Conservation (phyloP, 768 basidiomycete species). For the Leucocoprinus birnbaumii region DNA sequence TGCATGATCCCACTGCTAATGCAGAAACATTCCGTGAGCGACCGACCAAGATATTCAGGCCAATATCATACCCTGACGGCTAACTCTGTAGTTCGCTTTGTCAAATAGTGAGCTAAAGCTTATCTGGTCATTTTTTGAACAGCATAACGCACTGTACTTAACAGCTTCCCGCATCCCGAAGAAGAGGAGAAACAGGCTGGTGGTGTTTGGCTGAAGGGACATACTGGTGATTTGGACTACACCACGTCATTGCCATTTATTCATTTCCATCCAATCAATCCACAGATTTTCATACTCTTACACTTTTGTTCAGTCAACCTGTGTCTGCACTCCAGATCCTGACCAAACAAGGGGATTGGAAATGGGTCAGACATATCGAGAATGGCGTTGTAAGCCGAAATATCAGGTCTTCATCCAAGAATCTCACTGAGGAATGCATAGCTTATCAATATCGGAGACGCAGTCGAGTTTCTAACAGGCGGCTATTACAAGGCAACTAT, state of each 20-base stretch:
- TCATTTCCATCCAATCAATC: no score
- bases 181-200: slow-evolving; percentile 50
- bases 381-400: slow-evolving; percentile 45
- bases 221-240: slow-evolving; percentile 44
- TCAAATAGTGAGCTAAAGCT: slow-evolving; percentile 59
- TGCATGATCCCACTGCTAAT: slow-evolving; percentile 39
- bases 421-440: slow-evolving; percentile 15
- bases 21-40: slow-evolving; percentile 46
- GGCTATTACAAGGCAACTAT: slow-evolving; percentile 59
- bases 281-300: slow-evolving; percentile 53
- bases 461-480: slow-evolving; percentile 57
- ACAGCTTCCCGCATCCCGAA: slow-evolving; percentile 45
- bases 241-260: no score
- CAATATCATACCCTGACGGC: no score
- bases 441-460: slow-evolving; percentile 62
- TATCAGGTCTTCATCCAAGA: no score
- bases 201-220: slow-evolving; percentile 60
- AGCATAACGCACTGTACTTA: not conserved
- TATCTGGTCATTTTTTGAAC: no score
- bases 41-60: no score
- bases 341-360: slow-evolving; percentile 48
- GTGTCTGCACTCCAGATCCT: slow-evolving; percentile 57
- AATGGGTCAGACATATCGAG: slow-evolving; percentile 56
- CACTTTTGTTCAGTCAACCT: slow-evolving; percentile 61
- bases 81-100: slow-evolving; percentile 63